Base-by-base conservation (phyloP, 441 rosid genomes). In the Macaranga tanarius region DNA sequence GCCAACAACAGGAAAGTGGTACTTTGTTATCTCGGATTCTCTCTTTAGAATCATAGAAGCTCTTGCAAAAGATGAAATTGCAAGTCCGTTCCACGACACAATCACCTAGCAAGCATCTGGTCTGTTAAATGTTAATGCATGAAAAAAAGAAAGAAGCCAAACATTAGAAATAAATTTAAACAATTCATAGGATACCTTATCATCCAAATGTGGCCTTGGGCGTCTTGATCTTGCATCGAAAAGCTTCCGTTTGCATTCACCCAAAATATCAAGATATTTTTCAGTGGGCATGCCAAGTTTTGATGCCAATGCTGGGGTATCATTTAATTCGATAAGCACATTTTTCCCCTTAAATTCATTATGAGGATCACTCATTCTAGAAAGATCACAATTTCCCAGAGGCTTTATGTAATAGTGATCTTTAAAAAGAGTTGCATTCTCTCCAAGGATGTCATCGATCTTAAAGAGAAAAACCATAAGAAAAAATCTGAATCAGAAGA, bases 191-290 rank as follows among this genome's bases (percentile, higher is more conserved):
- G 34, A 8, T 69, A 90, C 99, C 95, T 92, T 95, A 70, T 95
- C 99, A 89, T 95, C 99, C 75, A 92, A 80, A 86, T 95, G 97
- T 0, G 97, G 97, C 83, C 76, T 88, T n/a, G 96, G 97, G 54
- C 97, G 87, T 60, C 71, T 82, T 65, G 85, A 70, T 72, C 99
- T 86, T 61, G 79, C 80, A 71, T 89, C 83, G 71, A 89, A 92
- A 70, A 92, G 97, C 87, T 88, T 92, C 77, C 73, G 81, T 78
- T 86, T 82, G 63, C 97, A 87, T 75, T 88, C 86, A 56, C 97
- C 95, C 76, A 95, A 77, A 74, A 88, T 86, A 73, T 85, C 85
- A 61, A 86, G 90, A 85, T 95, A 91, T 66, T 87, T 81, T 47
- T 83, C 88, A 57, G 77, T 56, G 17, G 92, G 76, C 77, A 88